Percentiles rank a stretch among this genome's conserved stretches.
These are phyloP conservation scores for Taphrina betulina DNA, from an alignment of 1,139 yeast genomes.

Conservation along the genomic window DNA sequence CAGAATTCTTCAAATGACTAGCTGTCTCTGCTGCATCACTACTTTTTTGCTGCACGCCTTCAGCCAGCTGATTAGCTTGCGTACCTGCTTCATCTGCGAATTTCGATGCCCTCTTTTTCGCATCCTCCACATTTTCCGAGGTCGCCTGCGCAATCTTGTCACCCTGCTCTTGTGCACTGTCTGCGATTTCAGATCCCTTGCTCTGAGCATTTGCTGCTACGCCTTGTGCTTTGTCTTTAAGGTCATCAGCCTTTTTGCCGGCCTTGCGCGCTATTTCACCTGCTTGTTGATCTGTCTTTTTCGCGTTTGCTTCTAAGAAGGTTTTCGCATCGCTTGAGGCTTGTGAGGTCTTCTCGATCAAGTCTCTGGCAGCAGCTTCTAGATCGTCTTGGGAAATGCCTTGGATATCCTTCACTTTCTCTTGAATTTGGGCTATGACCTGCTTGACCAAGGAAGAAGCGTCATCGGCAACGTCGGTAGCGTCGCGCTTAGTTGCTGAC, in stretches of 20 bases:
- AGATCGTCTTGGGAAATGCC: constrained; percentile 20
- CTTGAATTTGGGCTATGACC: constrained; percentile 10
- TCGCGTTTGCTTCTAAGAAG: neutral
- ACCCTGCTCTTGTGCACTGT: constrained; percentile 32
- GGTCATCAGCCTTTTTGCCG: neutral
- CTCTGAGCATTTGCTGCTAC: neutral
- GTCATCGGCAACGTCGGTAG: neutral
- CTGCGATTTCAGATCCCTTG: constrained; percentile 13
- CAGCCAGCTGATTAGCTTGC: constrained; percentile 10
- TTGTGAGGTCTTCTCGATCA: constrained; percentile 2
- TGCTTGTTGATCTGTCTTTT: neutral
- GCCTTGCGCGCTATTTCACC: neutral
- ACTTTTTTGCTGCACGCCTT: constrained; percentile 1
- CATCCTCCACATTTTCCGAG: constrained; percentile 6
- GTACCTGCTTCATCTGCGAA: neutral
- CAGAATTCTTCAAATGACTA: neutral
- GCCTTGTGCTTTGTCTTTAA: neutral
- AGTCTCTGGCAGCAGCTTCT: constrained; percentile 18
- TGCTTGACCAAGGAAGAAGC: neutral
- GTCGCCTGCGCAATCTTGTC: constrained; percentile 25
- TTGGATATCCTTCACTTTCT: constrained; percentile 7
- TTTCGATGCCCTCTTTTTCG: neutral
- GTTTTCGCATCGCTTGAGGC: neutral
- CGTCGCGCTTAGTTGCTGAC: neutral
- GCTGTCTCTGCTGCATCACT: constrained; percentile 6